phyloP scores from a whole-genome alignment of 208 protist genomes.

The Porcisia deanei region DNA sequence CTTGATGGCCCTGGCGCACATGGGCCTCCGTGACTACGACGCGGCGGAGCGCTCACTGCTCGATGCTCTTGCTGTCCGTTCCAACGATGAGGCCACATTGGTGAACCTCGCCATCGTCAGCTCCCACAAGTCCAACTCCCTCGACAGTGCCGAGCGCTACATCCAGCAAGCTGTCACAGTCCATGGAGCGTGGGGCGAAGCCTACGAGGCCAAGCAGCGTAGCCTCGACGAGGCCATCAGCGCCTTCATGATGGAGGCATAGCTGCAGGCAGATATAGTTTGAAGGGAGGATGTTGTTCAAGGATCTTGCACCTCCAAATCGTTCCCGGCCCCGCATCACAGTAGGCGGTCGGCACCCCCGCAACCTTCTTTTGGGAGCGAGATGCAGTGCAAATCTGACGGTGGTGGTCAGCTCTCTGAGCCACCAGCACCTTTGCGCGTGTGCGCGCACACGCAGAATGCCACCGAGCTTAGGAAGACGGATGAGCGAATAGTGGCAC shows the following conservation, averaged over 20 bases:
- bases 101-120: constrained; percentile 78
- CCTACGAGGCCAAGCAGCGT: constrained; percentile 31
- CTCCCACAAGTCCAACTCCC: constrained; percentile 49
- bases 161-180: constrained; percentile 44
- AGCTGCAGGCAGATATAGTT: background rate
- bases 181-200: constrained; percentile 41
- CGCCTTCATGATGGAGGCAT: constrained; percentile 34
- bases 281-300: background rate
- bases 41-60: constrained; percentile 74
- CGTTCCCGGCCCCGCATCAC: too few relatives aligned
- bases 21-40: constrained; percentile 64
- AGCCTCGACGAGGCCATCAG: constrained; percentile 57
- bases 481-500: too few relatives aligned
- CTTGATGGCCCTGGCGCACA: constrained; percentile 69
- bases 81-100: constrained; percentile 72
- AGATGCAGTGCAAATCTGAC: too few relatives aligned
- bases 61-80: constrained; percentile 67
- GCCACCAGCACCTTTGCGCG: too few relatives aligned
- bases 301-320: too few relatives aligned
- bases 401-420: too few relatives aligned
- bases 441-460: too few relatives aligned
- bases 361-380: too few relatives aligned
- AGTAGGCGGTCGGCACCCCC: too few relatives aligned
- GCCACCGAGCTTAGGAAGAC: too few relatives aligned
- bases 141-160: constrained; percentile 61